Base-by-base conservation (phyloP, 805 yeast species). In the Candida nanaspora region DNA sequence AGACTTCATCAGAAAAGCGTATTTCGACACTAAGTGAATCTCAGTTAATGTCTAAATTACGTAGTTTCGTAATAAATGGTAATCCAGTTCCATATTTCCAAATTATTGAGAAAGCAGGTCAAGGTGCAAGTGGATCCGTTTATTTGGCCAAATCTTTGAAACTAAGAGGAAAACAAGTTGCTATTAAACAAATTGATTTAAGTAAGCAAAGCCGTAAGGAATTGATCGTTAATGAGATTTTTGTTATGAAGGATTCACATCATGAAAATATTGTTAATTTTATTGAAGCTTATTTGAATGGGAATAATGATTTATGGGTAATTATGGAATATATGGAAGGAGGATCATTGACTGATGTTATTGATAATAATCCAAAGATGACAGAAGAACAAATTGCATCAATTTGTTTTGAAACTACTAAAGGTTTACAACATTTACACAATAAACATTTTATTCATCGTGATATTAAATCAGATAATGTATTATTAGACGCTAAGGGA, bases 281-380 rank as follows among this genome's bases (percentile, higher is more conserved):
- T 62, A 65, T 93, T 45, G 98, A 91, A 56, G 87, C 96, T 1
- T 94, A 86, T 55, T 65, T 91, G 46, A 73, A 88, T 41, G 86
- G 87, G 4, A 69, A 72, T 37, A 73, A 76, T 44, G 97, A 93
- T 55, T 69, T 93, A 45, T 91, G 98, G 96, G 98, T 93, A n/a
- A 85, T 94, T 26, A 93, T 93, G 99, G 99, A 93, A 62, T 94
- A 80, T 60, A 93, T 93, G 99, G 97, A 94, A 65, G 98, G 98
- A 41, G 99, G 99, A 1, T 85, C 96, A 4, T 68, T 93, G 50
- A 93, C 98, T 0, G 98, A 93, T 65, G 86, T 94, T 32, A 89
- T 94, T 55, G 96, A 88, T 42, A 86, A 88, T 63, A 89, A 89
- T 59, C 80, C 80, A 40, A 72, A 76, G 37, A 65, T 93, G 51